Evolutionary conservation across 495 filamentous ascomycete genomes (phyloP), one percentile per base, ranked within the genome.

Genomic region (Staphylotrichum longicolle): DNA sequence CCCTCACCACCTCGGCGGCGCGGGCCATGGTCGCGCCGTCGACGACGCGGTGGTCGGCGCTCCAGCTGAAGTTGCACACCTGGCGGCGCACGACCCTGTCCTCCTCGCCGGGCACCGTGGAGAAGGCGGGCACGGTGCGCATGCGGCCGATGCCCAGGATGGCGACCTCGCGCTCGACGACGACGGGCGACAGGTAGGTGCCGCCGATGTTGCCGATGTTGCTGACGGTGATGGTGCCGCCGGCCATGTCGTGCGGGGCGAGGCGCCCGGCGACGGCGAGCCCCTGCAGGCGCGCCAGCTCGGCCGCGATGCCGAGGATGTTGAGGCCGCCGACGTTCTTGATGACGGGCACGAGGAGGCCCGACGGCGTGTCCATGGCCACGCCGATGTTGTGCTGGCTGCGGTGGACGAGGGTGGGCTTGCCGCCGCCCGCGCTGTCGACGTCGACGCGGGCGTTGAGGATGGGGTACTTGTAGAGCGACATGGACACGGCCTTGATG

Each of bases 181-280:
- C 88, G n/a, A 99, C 87, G 2, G 95, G 95, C 5, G 86, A 84
- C 32, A 98, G 85, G 66, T 95, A 96, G 1, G 89, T 93, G 4
- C 95, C 95, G 15, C 95, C 95, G 45, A 99, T 91, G 63, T 85
- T 95, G n/a, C 95, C 95, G 62, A 99, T 93, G 68, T 99, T 99
- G 61, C 91, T 96, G 33, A 99, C 85, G 0, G 95, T 97, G 68
- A 99, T 91, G 0, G 94, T 97, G 3, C 91, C 92, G 39, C 93
- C 93, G 52, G 75, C 83, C 54, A 98, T 75, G 74, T 99, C 93
- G 8, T 84, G 80, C 5, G 87, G 78, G 0, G 86, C 81, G 6
- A 99, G 81, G 70, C 90, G 92, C 3, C 91, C 91, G 9, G 80
- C 75, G 12, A 81, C 78, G 1, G 91, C 95, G 0, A 90, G 83